These are phyloP conservation scores for Fagus crenata DNA, from an alignment of 306 rosid genomes.

Conservation along the genomic window DNA sequence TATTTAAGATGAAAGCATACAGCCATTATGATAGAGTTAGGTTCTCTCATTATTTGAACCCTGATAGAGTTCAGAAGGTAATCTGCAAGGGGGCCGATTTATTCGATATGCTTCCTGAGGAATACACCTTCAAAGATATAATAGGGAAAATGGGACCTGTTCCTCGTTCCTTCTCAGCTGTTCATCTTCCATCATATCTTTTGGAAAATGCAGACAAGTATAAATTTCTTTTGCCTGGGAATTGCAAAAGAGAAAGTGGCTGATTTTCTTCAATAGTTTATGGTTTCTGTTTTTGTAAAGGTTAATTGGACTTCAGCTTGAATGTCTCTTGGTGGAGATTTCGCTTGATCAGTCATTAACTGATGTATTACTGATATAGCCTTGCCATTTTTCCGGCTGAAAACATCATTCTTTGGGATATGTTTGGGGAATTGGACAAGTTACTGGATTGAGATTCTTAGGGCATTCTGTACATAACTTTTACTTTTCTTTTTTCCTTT, in stretches of 20 bases:
- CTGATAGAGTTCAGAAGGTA: slow-evolving; percentile 70
- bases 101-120: slow-evolving; percentile 97
- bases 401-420: slow-evolving; percentile 56
- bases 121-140: slow-evolving; percentile 91
- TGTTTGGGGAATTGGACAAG: slow-evolving; percentile 47
- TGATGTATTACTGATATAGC: slow-evolving; percentile 39
- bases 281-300: slow-evolving; percentile 43
- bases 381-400: slow-evolving; percentile 44
- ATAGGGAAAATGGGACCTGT: slow-evolving; percentile 98
- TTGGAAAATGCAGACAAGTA: slow-evolving; percentile 78
- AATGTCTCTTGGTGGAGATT: slow-evolving; percentile 49
- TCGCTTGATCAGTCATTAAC: slow-evolving; percentile 43
- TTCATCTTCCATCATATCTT: slow-evolving; percentile 88
- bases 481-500: slow-evolving; percentile 7
- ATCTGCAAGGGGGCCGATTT: slow-evolving; percentile 82
- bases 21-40: slow-evolving; percentile 89
- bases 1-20: slow-evolving; percentile 97
- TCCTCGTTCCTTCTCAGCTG: slow-evolving; percentile 95
- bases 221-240: slow-evolving; percentile 88
- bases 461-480: slow-evolving; percentile 63
- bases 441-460: slow-evolving; percentile 45
- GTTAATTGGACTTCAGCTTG: slow-evolving; percentile 44
- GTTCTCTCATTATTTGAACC: slow-evolving; percentile 76
- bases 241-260: slow-evolving; percentile 67
- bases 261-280: slow-evolving; percentile 34